Percentiles rank a stretch among this genome's conserved stretches.
phyloP scores from a whole-genome alignment of 1,284 basidiomycete genomes.

The Microbotryum saponariae region DNA sequence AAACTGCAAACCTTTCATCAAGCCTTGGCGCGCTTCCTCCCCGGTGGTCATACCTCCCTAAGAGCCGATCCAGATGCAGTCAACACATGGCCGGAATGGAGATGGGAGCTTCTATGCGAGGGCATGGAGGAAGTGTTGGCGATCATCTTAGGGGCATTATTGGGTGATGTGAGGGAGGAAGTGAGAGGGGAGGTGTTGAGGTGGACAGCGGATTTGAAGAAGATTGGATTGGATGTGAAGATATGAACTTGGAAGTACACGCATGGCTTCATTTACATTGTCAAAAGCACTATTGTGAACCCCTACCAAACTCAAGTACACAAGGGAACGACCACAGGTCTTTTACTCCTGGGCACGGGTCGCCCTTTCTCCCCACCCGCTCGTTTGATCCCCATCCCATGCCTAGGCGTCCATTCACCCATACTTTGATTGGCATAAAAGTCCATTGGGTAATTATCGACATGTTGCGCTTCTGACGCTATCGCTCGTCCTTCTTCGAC shows the following conservation, averaged over 20 bases:
- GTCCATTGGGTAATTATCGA: constrained; percentile 78
- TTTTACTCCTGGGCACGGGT: constrained; percentile 26
- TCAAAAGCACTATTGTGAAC: too few species aligned
- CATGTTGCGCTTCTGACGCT: constrained; percentile 9
- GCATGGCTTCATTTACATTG: too few species aligned
- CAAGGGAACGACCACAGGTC: not conserved
- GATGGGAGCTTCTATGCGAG: constrained; percentile 24
- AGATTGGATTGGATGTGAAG: constrained; percentile 3
- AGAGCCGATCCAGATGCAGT: not conserved
- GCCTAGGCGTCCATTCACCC: constrained; percentile 41
- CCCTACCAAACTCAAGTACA: too few species aligned
- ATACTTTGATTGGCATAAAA: constrained; percentile 63
- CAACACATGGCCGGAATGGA: constrained; percentile 9
- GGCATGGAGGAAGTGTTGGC: not conserved
- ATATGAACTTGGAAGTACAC: too few species aligned
- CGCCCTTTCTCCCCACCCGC: constrained; percentile 27
- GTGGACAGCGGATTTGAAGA: constrained; percentile 6
- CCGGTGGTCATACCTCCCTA: constrained; percentile 2
- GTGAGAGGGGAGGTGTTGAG: constrained; percentile 2
- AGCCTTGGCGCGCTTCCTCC: constrained; percentile 6
- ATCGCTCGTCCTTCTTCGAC: constrained; percentile 41
- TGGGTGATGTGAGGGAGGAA: constrained; percentile 6
- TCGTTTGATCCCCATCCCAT: constrained; percentile 26
- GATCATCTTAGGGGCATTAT: constrained; percentile 5
- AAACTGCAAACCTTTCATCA: not conserved